Evolutionary conservation across 2,329 filamentous ascomycete genomes (phyloP).

Genomic region (Zasmidium angulare): DNA sequence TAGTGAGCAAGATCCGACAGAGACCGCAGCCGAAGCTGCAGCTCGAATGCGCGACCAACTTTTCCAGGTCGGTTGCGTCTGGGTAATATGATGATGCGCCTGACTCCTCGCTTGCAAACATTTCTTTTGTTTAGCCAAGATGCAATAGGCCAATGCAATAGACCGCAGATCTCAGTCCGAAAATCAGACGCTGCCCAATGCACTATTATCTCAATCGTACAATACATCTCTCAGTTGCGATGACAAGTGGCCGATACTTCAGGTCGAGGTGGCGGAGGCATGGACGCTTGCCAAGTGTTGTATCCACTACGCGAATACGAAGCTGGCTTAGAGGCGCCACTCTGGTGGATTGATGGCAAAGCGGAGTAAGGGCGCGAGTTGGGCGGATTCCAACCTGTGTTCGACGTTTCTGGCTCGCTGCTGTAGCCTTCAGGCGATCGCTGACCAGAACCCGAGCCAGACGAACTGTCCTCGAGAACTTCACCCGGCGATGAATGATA

Average conservation of each 20-base stretch:
- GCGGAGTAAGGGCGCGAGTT: neutral
- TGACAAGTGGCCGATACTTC: neutral
- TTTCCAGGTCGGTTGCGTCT: neutral
- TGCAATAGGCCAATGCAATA: neutral
- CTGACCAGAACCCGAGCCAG: slow-evolving; percentile 2
- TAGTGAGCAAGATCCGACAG: neutral
- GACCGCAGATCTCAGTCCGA: neutral
- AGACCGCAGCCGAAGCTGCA: neutral
- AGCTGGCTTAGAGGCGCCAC: neutral
- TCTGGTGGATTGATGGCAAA: neutral
- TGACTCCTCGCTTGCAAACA: neutral
- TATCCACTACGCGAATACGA: neutral
- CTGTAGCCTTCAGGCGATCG: slow-evolving; percentile 8
- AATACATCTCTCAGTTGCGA: neutral
- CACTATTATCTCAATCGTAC: neutral
- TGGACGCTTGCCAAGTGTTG: neutral
- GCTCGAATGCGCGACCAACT: too few relatives aligned
- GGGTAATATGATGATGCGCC: neutral
- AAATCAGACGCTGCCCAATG: neutral
- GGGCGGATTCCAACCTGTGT: neutral
- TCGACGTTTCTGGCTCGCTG: slow-evolving; percentile 7
- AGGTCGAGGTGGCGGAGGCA: neutral
- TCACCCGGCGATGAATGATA: slow-evolving; percentile 9
- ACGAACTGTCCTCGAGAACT: slow-evolving; percentile 5
- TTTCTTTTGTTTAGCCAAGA: neutral